Percentiles rank a stretch among this genome's conserved stretches.
phyloP scores from a whole-genome alignment of 1,139 yeast species.

The Kazachstania sp. region DNA sequence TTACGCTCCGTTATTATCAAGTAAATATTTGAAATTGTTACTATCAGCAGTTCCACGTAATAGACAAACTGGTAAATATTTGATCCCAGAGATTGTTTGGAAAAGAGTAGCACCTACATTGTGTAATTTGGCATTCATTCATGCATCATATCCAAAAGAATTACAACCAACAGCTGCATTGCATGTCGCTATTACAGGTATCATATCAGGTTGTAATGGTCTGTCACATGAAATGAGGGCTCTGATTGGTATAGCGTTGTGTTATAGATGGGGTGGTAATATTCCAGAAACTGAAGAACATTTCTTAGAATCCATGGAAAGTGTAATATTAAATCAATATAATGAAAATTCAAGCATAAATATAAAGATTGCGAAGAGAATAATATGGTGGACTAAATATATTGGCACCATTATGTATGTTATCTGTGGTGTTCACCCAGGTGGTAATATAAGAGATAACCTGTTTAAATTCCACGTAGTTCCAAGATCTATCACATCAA shows the following conservation, averaged over 20 bases:
- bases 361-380: slow-evolving; percentile 36
- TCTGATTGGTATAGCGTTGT: slow-evolving; percentile 54
- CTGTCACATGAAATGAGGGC: slow-evolving; percentile 58
- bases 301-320: slow-evolving; percentile 38
- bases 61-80: slow-evolving; percentile 16
- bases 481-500: slow-evolving; percentile 17
- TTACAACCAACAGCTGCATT: slow-evolving; percentile 60
- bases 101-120: slow-evolving; percentile 53
- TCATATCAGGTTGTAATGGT: slow-evolving; percentile 62
- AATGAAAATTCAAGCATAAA: slow-evolving; percentile 31
- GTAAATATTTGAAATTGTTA: slow-evolving; percentile 43
- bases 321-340: slow-evolving; percentile 33
- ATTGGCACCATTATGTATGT: slow-evolving; percentile 63
- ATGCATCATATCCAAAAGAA: slow-evolving; percentile 63
- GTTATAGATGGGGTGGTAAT: slow-evolving; percentile 72
- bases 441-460: slow-evolving; percentile 57
- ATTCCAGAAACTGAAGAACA: slow-evolving; percentile 44
- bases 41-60: slow-evolving; percentile 42
- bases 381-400: slow-evolving; percentile 58
- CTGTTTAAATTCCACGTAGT: slow-evolving; percentile 36
- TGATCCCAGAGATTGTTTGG: slow-evolving; percentile 47
- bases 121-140: slow-evolving; percentile 60
- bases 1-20: slow-evolving; percentile 52
- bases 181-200: slow-evolving; percentile 58
- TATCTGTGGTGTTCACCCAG: slow-evolving; percentile 66